Evolutionary conservation across 2,329 filamentous ascomycete genomes (phyloP).

Genomic region (Sclerotinia glacialis): DNA sequence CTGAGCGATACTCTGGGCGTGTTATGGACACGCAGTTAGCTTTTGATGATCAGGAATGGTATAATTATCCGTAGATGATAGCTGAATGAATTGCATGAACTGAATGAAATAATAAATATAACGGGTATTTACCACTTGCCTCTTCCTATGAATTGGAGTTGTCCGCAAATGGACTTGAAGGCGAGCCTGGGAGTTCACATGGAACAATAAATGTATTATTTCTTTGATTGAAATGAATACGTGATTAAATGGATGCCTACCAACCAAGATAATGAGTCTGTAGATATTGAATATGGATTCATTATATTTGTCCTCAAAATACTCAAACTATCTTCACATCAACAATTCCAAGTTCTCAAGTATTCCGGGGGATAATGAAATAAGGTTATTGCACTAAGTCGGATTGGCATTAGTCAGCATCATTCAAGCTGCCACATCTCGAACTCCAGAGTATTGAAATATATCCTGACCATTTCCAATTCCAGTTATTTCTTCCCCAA

Average conservation of each 20-base stretch:
- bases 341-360: too few relatives aligned
- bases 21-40: conserved; percentile 7
- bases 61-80: not conserved
- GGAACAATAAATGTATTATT: too few relatives aligned
- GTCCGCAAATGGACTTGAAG: not conserved
- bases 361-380: conserved; percentile 1
- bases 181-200: not conserved
- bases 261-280: too few relatives aligned
- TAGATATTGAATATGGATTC: not conserved
- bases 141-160: not conserved
- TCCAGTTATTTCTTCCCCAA: not conserved
- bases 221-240: too few relatives aligned
- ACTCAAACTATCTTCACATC: too few relatives aligned
- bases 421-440: conserved; percentile 23
- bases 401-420: conserved; percentile 22
- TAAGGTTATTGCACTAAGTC: conserved; percentile 17
- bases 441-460: conserved; percentile 18
- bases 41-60: not conserved
- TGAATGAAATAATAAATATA: not conserved
- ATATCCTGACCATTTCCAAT: conserved; percentile 5
- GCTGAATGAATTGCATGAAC: not conserved
- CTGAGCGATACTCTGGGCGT: conserved; percentile 14
- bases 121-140: not conserved
- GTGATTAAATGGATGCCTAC: too few relatives aligned
- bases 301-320: not conserved